Percentiles rank a stretch among this genome's conserved stretches.
Conservation (phyloP, 805 yeast genomes). For the Ogataea wickerhamii region DNA sequence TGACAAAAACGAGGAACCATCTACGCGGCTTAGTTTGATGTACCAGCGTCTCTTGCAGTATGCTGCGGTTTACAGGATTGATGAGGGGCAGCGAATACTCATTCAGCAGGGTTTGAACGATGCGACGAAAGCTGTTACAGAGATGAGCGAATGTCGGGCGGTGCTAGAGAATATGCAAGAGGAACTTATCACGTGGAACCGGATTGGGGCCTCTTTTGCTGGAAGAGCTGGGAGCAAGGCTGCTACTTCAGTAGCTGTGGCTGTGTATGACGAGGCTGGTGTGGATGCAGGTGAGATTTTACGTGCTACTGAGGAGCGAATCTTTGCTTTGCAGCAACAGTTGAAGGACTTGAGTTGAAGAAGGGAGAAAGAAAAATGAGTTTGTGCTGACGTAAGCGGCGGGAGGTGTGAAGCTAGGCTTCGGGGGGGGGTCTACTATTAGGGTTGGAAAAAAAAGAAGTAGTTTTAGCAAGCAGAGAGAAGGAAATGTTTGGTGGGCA, state of each 20-base stretch:
- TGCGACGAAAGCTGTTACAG: slow-evolving; percentile 17
- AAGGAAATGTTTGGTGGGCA: too few relatives aligned
- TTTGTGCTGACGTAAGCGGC: too few relatives aligned
- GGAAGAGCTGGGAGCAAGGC: neutral
- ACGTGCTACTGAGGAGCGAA: slow-evolving; percentile 43
- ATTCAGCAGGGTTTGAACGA: slow-evolving; percentile 18
- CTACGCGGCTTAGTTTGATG: slow-evolving; percentile 15
- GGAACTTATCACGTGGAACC: slow-evolving; percentile 18
- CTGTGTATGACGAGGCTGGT: slow-evolving; percentile 8
- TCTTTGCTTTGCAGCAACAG: slow-evolving; percentile 39
- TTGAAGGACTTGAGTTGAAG: too few relatives aligned
- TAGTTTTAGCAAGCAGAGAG: too few relatives aligned
- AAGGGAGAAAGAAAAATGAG: too few relatives aligned
- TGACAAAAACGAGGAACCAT: slow-evolving; percentile 16
- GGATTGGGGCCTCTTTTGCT: slow-evolving; percentile 10
- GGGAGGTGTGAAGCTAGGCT: too few relatives aligned
- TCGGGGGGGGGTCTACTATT: too few relatives aligned
- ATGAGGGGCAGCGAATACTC: slow-evolving; percentile 13
- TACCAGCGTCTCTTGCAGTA: slow-evolving; percentile 17
- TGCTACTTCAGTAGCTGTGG: slow-evolving; percentile 11
- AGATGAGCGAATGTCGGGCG: slow-evolving; percentile 11
- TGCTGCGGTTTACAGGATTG: slow-evolving; percentile 16
- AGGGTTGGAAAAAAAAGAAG: too few relatives aligned
- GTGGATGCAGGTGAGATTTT: slow-evolving; percentile 37
- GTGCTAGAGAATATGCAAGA: slow-evolving; percentile 19